A percentile compares a stretch with the other conserved stretches of the same genome.
These are phyloP conservation scores for Podila clonocystis DNA, from an alignment of 192 early-diverging fungal species.

Conservation along the genomic window DNA sequence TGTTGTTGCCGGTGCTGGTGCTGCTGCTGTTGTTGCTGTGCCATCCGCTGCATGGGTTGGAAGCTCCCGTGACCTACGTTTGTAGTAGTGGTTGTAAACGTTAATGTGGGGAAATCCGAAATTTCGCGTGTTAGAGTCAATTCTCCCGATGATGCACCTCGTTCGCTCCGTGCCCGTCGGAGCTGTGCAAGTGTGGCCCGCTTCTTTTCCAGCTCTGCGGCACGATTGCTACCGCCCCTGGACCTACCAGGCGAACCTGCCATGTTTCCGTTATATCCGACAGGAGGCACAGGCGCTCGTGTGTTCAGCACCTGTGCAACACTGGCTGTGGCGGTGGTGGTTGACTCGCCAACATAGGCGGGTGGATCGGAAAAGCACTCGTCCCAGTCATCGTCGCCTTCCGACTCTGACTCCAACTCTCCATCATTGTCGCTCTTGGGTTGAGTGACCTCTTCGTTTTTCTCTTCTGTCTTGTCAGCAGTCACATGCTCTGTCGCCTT, in stretches of 20 bases:
- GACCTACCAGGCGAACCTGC: constrained; percentile 3
- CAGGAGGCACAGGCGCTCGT: neutral
- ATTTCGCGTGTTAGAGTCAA: constrained; percentile 2
- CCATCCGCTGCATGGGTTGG: neutral
- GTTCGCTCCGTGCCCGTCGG: constrained; percentile 7
- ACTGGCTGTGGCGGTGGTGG: constrained; percentile 2
- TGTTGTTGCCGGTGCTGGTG: too few relatives aligned
- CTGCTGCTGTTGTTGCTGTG: constrained; percentile 1
- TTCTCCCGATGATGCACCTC: neutral
- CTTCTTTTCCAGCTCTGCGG: constrained; percentile 1
- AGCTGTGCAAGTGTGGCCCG: neutral
- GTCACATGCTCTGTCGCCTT: constrained; percentile 9
- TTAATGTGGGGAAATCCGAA: constrained; percentile 12
- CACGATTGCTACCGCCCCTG: constrained; percentile 2
- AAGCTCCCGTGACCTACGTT: neutral
- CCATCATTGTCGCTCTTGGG: constrained; percentile 6
- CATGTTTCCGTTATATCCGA: neutral
- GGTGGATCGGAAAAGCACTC: constrained; percentile 8
- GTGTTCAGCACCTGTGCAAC: constrained; percentile 2
- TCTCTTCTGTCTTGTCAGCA: neutral
- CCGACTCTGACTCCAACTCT: constrained; percentile 6
- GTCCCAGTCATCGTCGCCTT: constrained; percentile 14
- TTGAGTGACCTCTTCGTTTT: neutral
- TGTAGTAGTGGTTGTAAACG: constrained; percentile 1
- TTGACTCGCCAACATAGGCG: constrained; percentile 5